Conservation (phyloP, 192 early-diverging fungal genomes). For the Coemansia sp. region DNA sequence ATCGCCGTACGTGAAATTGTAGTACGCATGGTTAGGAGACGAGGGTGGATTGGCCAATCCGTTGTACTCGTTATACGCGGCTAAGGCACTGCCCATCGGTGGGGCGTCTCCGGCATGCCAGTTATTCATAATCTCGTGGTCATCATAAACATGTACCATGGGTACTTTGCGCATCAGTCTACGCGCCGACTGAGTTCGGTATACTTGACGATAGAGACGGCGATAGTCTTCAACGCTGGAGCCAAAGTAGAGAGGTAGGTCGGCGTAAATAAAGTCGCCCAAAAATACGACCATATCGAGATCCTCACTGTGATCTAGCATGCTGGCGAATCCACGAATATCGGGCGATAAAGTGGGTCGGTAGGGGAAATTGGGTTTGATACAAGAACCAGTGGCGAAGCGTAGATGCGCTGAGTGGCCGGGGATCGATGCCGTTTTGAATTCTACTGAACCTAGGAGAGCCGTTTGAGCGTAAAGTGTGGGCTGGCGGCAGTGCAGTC, state of each 20-base stretch:
- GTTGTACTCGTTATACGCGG: slow-evolving; percentile 56
- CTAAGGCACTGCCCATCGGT: slow-evolving; percentile 51
- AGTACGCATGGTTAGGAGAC: slow-evolving; percentile 34
- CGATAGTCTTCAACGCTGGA: slow-evolving; percentile 44
- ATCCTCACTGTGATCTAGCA: slow-evolving; percentile 40
- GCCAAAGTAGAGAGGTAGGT: slow-evolving; percentile 54
- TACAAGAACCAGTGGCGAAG: slow-evolving; percentile 57
- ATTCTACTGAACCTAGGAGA: slow-evolving; percentile 35
- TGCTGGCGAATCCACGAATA: slow-evolving; percentile 48
- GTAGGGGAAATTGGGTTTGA: slow-evolving; percentile 60
- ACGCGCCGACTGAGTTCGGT: slow-evolving; percentile 37
- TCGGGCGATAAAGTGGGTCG: slow-evolving; percentile 24
- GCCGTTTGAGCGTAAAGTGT: slow-evolving; percentile 24
- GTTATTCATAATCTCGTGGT: slow-evolving; percentile 61
- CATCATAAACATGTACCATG: slow-evolving; percentile 57
- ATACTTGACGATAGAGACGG: slow-evolving; percentile 54
- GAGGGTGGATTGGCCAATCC: slow-evolving; percentile 38
- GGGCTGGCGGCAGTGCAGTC: slow-evolving; percentile 34
- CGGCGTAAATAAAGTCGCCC: slow-evolving; percentile 61
- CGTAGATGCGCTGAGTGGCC: slow-evolving; percentile 28
- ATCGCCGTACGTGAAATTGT: slow-evolving; percentile 53
- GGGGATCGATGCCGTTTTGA: slow-evolving; percentile 35
- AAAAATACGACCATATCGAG: slow-evolving; percentile 55
- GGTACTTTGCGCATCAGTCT: slow-evolving; percentile 41
- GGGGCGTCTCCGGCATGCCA: slow-evolving; percentile 44